Conservation (phyloP, 2,329 filamentous ascomycete species). For the Epichloe brachyelytri region DNA sequence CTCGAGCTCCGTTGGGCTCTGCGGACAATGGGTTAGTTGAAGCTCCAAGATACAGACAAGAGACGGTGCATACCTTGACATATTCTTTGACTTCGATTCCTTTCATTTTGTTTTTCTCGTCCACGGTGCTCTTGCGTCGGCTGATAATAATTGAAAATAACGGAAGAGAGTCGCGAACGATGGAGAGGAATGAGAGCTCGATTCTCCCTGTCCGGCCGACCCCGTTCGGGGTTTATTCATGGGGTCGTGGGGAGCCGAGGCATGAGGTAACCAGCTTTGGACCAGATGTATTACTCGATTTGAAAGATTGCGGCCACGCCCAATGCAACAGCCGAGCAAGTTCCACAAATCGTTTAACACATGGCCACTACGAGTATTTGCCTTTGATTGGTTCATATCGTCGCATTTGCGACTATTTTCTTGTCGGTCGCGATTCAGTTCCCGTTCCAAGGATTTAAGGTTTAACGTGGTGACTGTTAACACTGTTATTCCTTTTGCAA, state of each 20-base stretch:
- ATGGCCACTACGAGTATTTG: no score
- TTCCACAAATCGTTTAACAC: no score
- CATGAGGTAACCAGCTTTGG: neutral
- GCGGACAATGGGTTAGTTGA: neutral
- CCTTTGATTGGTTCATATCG: no score
- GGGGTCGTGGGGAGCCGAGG: slow-evolving; percentile 2
- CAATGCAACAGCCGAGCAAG: no score
- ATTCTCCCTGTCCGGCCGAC: no score
- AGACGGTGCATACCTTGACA: slow-evolving; percentile 3
- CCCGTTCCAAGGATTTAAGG: no score
- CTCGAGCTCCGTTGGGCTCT: slow-evolving; percentile 69
- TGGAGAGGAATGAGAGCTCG: neutral
- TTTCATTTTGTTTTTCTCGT: slow-evolving; percentile 1
- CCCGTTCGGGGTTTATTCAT: neutral
- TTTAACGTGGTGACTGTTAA: no score
- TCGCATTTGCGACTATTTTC: no score
- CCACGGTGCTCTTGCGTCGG: neutral
- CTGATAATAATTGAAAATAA: neutral
- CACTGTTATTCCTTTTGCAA: no score
- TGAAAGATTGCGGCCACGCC: no score
- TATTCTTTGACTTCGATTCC: slow-evolving; percentile 6
- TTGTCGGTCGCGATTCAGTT: no score
- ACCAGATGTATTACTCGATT: no score
- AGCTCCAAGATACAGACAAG: neutral
- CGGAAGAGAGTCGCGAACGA: neutral